Conservation (phyloP, 805 yeast genomes). For the Wickerhamiella australiensis region DNA sequence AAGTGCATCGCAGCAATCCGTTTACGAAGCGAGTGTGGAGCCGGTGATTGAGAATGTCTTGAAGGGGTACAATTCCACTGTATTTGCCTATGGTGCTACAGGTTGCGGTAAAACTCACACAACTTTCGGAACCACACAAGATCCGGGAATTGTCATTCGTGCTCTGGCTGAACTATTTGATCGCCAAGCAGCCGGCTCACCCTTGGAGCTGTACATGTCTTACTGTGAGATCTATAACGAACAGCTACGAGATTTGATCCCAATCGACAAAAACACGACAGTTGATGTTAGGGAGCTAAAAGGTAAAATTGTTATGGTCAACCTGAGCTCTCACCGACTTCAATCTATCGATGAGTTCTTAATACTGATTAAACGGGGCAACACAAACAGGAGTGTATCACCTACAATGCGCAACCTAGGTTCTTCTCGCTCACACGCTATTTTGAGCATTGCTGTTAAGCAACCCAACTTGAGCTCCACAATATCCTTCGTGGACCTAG, state of each 20-base stretch:
- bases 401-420: conserved; percentile 86
- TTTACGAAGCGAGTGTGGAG: conserved; percentile 51
- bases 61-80: conserved; percentile 81
- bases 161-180: conserved; percentile 67
- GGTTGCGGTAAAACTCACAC: conserved; percentile 96
- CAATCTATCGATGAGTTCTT: conserved; percentile 24
- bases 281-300: conserved; percentile 53
- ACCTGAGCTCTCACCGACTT: conserved; percentile 60
- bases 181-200: conserved; percentile 49
- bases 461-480: conserved; percentile 34
- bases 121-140: conserved; percentile 57
- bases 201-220: conserved; percentile 45
- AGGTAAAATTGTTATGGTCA: conserved; percentile 50
- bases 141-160: conserved; percentile 69
- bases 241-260: conserved; percentile 64
- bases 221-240: conserved; percentile 88
- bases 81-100: conserved; percentile 91
- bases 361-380: conserved; percentile 14
- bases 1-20: conserved; percentile 49
- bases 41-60: conserved; percentile 63
- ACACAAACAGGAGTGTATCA: conserved; percentile 48
- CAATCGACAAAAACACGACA: conserved; percentile 38
- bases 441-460: conserved; percentile 60
- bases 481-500: conserved; percentile 67
- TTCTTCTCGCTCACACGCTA: conserved; percentile 89